Evolutionary conservation across 345 rosid genomes (phyloP), one percentile per base, ranked within the genome.

Genomic region (Hevea brasiliensis): DNA sequence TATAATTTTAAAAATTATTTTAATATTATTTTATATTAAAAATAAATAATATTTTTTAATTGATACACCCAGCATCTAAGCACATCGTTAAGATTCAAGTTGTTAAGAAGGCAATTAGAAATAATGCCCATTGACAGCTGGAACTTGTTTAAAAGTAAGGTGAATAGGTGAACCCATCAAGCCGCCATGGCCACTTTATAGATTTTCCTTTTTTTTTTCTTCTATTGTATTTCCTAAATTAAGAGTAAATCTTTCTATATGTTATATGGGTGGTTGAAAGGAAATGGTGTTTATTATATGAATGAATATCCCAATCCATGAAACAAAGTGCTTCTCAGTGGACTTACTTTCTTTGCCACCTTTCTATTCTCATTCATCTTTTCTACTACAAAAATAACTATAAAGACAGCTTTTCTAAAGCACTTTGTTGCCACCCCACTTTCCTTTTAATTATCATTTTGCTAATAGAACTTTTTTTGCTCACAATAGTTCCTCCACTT

Each of bases 401-500:
- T 4, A 57, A 18, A 61, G 35, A 65, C 21, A 17, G 56, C 65
- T 67, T 67, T 71, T 44, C 50, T 24, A 8, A 65, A 64, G 81
- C 78, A 76, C 74, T 66, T 77, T 32, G 76, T 29, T 61, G 10
- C 64, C 53, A 51, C 77, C 50, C 68, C 74, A 70, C 71, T 62
- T 57, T 68, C 29, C 24, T 61, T 65, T 79, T 21, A 71, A 77
- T 72, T 58, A 77, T 78, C 76, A 77, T 81, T 78, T 60, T 76
- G 82, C 40, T 81, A 77, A 75, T 80, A 84, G 89, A 79, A 74
- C 2, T 32, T 32, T 79, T 79, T 73, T 17, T 47, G 66, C 77
- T 84, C 85, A 59, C 55, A 81, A 77, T 47, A 76, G 79, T 85
- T 81, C 74, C 77, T 74, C 88, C 87, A 75, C 76, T 78, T 40